Conservation (phyloP, 495 filamentous ascomycete species). For the Chlorociboria aeruginascens region DNA sequence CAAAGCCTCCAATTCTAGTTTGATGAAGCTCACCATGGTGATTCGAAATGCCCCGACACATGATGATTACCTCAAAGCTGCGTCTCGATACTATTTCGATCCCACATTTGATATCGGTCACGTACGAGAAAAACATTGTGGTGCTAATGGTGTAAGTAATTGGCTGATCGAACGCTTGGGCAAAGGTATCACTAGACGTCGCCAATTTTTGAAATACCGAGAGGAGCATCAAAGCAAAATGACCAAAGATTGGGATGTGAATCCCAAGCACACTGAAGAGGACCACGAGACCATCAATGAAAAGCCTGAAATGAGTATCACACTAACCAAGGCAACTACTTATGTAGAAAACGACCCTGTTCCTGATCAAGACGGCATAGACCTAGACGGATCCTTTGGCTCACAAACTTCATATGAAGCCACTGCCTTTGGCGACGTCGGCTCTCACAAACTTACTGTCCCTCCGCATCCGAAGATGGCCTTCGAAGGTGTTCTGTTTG, state of each 20-base stretch:
- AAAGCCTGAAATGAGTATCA: slow-evolving; percentile 4
- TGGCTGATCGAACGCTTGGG: slow-evolving; percentile 26
- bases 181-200: slow-evolving; percentile 27
- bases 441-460: slow-evolving; percentile 1
- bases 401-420: slow-evolving; percentile 17
- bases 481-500: too few relatives aligned
- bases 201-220: slow-evolving; percentile 30
- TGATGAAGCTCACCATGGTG: slow-evolving; percentile 24
- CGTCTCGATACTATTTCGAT: slow-evolving; percentile 16
- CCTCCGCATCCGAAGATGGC: slow-evolving; percentile 6
- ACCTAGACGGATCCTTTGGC: too few relatives aligned
- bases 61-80: slow-evolving; percentile 20
- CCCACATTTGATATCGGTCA: slow-evolving; percentile 18
- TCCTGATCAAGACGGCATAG: background rate
- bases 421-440: background rate
- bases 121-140: slow-evolving; percentile 12
- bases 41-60: slow-evolving; percentile 25
- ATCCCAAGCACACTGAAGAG: background rate
- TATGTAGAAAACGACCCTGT: slow-evolving; percentile 2
- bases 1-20: slow-evolving; percentile 18
- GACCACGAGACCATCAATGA: slow-evolving; percentile 6
- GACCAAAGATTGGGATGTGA: slow-evolving; percentile 15
- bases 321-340: slow-evolving; percentile 12
- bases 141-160: background rate
- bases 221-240: slow-evolving; percentile 29